phyloP scores from a whole-genome alignment of 371 early-diverging fungal genomes.

The Apophysomyces trapeziformis region DNA sequence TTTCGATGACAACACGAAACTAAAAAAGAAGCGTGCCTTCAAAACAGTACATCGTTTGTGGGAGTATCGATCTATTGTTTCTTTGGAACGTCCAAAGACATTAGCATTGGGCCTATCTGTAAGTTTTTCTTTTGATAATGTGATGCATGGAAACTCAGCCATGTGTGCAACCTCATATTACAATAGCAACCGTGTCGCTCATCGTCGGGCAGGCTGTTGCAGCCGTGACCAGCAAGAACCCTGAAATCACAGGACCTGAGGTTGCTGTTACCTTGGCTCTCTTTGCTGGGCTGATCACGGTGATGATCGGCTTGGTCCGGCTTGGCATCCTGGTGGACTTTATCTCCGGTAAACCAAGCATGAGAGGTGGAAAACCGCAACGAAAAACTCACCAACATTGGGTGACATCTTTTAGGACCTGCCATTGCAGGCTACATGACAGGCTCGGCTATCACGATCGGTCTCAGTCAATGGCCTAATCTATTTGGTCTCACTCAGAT shows the following conservation, averaged over 20 bases:
- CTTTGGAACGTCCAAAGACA: conserved; percentile 81
- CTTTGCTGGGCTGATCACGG: conserved; percentile 57
- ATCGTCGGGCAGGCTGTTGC: conserved; percentile 68
- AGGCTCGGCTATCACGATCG: conserved; percentile 73
- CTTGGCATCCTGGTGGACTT: conserved; percentile 86
- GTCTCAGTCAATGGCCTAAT: conserved; percentile 70
- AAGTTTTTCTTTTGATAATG: conserved; percentile 13
- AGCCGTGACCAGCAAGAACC: conserved; percentile 42
- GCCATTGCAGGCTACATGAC: conserved; percentile 74
- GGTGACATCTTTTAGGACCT: conserved; percentile 34
- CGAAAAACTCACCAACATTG: neutral
- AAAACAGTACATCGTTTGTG: conserved; percentile 59
- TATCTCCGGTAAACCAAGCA: conserved; percentile 48
- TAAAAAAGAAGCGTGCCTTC: neutral
- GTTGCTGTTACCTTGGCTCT: conserved; percentile 56
- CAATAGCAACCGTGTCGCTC: conserved; percentile 72
- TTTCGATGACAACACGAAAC: too few relatives aligned
- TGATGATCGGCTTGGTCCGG: conserved; percentile 68
- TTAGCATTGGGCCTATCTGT: conserved; percentile 68
- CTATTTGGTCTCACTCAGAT: conserved; percentile 67
- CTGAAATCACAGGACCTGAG: conserved; percentile 39
- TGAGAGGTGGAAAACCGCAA: neutral
- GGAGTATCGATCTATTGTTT: conserved; percentile 72
- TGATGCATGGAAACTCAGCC: neutral
- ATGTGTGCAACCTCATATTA: neutral